Evolutionary conservation across 2,329 filamentous ascomycete species (phyloP).

Genomic region (Aureobasidium sp.): DNA sequence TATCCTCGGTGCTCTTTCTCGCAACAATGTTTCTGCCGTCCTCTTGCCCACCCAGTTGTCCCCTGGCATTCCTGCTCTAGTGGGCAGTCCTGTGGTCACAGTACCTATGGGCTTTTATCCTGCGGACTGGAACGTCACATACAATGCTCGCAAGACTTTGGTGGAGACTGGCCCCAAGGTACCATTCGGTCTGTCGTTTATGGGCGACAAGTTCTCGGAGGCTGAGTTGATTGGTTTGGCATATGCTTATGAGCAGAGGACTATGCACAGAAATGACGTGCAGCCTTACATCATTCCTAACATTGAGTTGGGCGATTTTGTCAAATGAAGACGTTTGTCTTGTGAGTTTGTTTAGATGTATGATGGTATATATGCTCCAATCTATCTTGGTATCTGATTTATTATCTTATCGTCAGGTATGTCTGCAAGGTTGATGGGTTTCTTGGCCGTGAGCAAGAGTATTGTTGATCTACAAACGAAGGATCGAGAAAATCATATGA

Average conservation of each 20-base stretch:
- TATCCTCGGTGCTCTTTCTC: conserved; percentile 52
- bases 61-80: conserved; percentile 45
- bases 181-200: conserved; percentile 57
- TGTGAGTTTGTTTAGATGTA: not conserved
- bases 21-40: conserved; percentile 54
- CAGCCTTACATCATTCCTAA: conserved; percentile 44
- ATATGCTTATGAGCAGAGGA: conserved; percentile 62
- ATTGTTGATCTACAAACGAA: no score
- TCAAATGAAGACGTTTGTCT: conserved; percentile 19
- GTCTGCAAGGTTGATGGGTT: no score
- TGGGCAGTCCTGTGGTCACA: conserved; percentile 55
- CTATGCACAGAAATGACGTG: conserved; percentile 40
- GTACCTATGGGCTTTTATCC: conserved; percentile 57
- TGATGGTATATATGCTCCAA: no score
- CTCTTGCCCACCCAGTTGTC: conserved; percentile 51
- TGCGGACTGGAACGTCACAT: conserved; percentile 39
- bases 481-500: no score
- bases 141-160: conserved; percentile 44
- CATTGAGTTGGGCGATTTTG: conserved; percentile 42
- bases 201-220: conserved; percentile 56
- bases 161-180: conserved; percentile 49
- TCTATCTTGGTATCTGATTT: no score
- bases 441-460: no score
- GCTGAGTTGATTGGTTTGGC: conserved; percentile 56
- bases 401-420: no score